Evolutionary conservation across 169 alveolate species (phyloP).

Genomic region (Eimeria acervulina): DNA sequence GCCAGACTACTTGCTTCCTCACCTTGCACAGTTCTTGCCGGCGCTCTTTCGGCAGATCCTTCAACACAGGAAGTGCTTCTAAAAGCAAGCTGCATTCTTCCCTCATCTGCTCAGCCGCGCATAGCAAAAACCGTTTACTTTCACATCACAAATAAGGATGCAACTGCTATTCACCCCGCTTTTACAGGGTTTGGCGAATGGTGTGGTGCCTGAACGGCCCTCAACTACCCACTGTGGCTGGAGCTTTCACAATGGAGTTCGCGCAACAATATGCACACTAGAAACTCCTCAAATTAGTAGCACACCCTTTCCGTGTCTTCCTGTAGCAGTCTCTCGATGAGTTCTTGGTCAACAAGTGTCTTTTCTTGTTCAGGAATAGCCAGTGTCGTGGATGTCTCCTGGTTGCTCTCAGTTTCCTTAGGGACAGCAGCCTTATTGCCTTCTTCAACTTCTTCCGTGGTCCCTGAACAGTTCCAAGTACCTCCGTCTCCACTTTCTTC

Average conservation of each 20-base stretch:
- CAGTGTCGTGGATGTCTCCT: not conserved
- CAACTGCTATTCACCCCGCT: not conserved
- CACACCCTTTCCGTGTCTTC: conserved; percentile 72
- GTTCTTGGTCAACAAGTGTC: conserved; percentile 63
- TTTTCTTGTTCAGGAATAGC: conserved; percentile 48
- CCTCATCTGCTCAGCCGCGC: conserved; percentile 51
- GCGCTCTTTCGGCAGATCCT: conserved; percentile 74
- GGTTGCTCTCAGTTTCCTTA: not conserved
- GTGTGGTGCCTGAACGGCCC: not conserved
- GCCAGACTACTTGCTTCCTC: not conserved
- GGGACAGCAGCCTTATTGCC: not conserved
- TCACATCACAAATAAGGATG: not conserved
- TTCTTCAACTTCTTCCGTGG: not conserved
- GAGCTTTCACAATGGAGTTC: not conserved
- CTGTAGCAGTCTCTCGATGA: conserved; percentile 66
- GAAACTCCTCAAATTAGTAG: not conserved
- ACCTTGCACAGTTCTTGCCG: conserved; percentile 78
- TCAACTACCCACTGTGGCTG: not conserved
- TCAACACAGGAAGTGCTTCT: conserved; percentile 83
- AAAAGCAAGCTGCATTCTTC: conserved; percentile 81
- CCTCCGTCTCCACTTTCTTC: not conserved
- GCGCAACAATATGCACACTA: not conserved
- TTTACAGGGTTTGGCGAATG: not conserved
- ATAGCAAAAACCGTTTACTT: not conserved
- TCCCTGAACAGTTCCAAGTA: not conserved